These are phyloP conservation scores for Cryptosporidium felis DNA, from an alignment of 169 alveolate species.

Conservation along the genomic window DNA sequence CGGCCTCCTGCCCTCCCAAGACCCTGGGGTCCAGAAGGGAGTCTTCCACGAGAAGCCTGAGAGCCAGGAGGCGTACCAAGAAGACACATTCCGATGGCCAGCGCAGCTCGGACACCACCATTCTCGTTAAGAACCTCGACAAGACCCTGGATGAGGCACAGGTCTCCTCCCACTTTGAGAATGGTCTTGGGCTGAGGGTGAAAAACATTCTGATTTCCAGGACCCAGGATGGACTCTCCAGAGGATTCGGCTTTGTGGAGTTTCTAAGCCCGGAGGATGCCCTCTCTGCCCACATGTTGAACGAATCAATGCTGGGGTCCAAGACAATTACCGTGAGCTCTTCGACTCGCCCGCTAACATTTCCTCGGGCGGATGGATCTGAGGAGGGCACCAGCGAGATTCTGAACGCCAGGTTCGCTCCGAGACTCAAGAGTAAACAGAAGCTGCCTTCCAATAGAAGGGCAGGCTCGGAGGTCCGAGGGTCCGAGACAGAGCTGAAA, in stretches of 20 bases:
- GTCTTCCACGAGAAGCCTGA: background rate
- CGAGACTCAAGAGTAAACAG: slow-evolving; percentile 37
- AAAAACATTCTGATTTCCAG: slow-evolving; percentile 31
- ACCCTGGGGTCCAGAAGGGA: background rate
- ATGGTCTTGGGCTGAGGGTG: slow-evolving; percentile 14
- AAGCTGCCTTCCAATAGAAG: background rate
- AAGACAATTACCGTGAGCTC: slow-evolving; percentile 16
- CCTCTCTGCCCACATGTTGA: slow-evolving; percentile 71
- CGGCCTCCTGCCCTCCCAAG: slow-evolving; percentile 18
- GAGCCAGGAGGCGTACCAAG: background rate
- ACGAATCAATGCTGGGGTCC: slow-evolving; percentile 65
- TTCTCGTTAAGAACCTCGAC: slow-evolving; percentile 44
- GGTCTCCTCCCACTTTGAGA: slow-evolving; percentile 6
- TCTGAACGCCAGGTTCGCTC: slow-evolving; percentile 31
- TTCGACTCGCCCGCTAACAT: slow-evolving; percentile 59
- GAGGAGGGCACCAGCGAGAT: background rate
- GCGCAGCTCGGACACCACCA: background rate
- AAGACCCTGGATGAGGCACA: slow-evolving; percentile 21
- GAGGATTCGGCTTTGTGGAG: slow-evolving; percentile 71
- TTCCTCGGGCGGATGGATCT: background rate
- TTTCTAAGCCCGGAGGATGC: slow-evolving; percentile 61
- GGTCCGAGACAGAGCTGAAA: background rate
- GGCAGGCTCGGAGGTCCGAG: too few species aligned
- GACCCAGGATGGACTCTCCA: slow-evolving; percentile 64
- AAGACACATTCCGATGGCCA: background rate